Evolutionary conservation across 2,329 filamentous ascomycete species (phyloP).

Genomic region (Fusarium pseudoanthophilum): DNA sequence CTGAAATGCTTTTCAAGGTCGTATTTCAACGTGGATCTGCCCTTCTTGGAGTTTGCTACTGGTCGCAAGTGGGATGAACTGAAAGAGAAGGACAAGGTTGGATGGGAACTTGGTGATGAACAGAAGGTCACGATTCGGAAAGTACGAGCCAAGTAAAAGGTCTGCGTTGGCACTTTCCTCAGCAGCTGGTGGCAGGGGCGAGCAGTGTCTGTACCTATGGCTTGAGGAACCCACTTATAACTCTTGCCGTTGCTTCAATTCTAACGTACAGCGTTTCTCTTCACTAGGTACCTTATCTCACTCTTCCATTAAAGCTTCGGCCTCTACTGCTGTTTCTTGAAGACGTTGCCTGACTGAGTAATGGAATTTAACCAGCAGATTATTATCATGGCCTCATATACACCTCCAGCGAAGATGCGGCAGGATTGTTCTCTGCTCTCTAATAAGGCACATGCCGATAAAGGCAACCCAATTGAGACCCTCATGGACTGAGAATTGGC

Average conservation of each 20-base stretch:
- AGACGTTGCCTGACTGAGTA: neutral
- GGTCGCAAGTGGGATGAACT: conserved; percentile 79
- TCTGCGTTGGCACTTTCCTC: conserved; percentile 15
- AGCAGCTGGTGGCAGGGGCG: neutral
- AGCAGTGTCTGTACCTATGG: neutral
- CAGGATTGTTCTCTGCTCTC: neutral
- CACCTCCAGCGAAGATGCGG: neutral
- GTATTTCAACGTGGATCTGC: conserved; percentile 78
- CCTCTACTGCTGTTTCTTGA: neutral
- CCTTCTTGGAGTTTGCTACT: conserved; percentile 75
- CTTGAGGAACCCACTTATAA: neutral
- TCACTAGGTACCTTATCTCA: neutral
- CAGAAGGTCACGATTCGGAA: conserved; percentile 79
- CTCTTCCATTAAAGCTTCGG: neutral
- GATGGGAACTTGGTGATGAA: conserved; percentile 81
- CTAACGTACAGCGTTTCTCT: conserved; percentile 1
- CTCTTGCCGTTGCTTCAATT: neutral
- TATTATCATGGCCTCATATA: neutral
- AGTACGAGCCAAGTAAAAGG: conserved; percentile 54
- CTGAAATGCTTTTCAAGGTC: conserved; percentile 87
- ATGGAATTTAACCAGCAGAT: neutral
- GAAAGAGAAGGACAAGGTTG: conserved; percentile 75
- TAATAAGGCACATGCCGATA: neutral
- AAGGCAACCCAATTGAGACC: neutral
- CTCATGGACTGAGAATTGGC: neutral